Percentiles rank a stretch among this genome's conserved stretches.
These are phyloP conservation scores for Maudiozyma humilis DNA, from an alignment of 1,139 yeast species.

Conservation along the genomic window DNA sequence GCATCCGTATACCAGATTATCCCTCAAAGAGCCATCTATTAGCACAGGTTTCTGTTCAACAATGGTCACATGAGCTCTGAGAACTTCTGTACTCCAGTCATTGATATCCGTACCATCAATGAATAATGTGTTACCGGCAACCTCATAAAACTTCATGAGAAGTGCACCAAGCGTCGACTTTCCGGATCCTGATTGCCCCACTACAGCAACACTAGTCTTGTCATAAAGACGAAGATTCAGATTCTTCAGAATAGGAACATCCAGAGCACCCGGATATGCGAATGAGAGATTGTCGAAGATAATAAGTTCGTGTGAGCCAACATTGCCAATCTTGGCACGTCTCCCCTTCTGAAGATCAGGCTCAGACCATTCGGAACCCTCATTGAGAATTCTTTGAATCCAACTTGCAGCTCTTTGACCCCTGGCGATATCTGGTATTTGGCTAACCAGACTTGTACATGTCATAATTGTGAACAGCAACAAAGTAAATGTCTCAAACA, in stretches of 20 bases:
- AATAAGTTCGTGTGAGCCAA: slow-evolving; percentile 29
- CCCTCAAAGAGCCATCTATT: slow-evolving; percentile 58
- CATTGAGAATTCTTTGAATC: slow-evolving; percentile 40
- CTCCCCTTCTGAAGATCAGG: slow-evolving; percentile 9
- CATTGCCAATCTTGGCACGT: slow-evolving; percentile 14
- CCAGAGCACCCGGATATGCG: slow-evolving; percentile 36
- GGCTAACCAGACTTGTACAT: slow-evolving; percentile 49
- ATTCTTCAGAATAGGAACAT: slow-evolving; percentile 32
- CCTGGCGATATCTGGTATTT: slow-evolving; percentile 68
- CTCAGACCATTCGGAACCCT: slow-evolving; percentile 8
- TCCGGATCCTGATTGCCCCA: slow-evolving; percentile 77
- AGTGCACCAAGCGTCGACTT: slow-evolving; percentile 60
- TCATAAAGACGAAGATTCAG: slow-evolving; percentile 37
- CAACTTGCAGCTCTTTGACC: slow-evolving; percentile 67
- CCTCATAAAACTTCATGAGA: slow-evolving; percentile 44
- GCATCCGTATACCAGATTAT: slow-evolving; percentile 61
- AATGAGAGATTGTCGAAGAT: slow-evolving; percentile 41
- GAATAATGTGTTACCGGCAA: slow-evolving; percentile 34
- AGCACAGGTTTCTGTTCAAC: slow-evolving; percentile 64
- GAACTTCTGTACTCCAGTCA: slow-evolving; percentile 39
- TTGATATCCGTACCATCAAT: slow-evolving; percentile 40
- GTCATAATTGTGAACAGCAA: slow-evolving; percentile 65
- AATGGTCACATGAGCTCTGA: slow-evolving; percentile 48
- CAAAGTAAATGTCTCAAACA: slow-evolving; percentile 64
- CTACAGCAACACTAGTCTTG: slow-evolving; percentile 51